Conservation (phyloP, 768 basidiomycete genomes). For the Asterophora parasitica region DNA sequence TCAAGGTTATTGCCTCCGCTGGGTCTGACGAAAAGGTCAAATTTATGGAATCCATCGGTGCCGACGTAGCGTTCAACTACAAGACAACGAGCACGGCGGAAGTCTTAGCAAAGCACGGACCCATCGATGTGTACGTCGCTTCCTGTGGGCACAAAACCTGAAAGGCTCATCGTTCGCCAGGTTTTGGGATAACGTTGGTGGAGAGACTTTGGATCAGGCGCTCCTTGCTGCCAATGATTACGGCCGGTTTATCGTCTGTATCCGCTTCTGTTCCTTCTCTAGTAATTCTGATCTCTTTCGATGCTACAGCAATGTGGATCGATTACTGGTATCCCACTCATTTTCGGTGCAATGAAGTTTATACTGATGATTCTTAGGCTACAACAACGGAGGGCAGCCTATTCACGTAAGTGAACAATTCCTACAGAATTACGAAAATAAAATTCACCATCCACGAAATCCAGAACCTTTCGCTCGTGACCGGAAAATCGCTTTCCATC, state of each 20-base stretch:
- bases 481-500: conserved; percentile 37
- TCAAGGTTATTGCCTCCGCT: conserved; percentile 67
- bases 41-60: conserved; percentile 56
- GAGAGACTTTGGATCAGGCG: conserved; percentile 53
- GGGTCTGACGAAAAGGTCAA: conserved; percentile 72
- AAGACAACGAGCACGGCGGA: conserved; percentile 52
- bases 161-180: conserved; percentile 16
- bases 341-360: neutral
- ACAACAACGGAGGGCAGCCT: conserved; percentile 27
- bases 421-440: neutral
- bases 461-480: conserved; percentile 34
- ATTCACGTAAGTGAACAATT: conserved; percentile 20
- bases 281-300: neutral
- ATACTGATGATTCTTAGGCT: conserved; percentile 16
- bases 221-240: conserved; percentile 37
- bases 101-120: conserved; percentile 51
- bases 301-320: conserved; percentile 35
- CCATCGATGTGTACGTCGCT: conserved; percentile 37
- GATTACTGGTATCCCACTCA: conserved; percentile 22
- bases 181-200: conserved; percentile 59
- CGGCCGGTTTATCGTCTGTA: conserved; percentile 48
- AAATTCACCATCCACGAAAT: neutral
- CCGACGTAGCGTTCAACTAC: conserved; percentile 71
- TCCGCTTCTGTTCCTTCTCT: neutral
- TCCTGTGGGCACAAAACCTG: neutral